Conservation (phyloP, 306 rosid genomes). For the Corylus heterophylla region DNA sequence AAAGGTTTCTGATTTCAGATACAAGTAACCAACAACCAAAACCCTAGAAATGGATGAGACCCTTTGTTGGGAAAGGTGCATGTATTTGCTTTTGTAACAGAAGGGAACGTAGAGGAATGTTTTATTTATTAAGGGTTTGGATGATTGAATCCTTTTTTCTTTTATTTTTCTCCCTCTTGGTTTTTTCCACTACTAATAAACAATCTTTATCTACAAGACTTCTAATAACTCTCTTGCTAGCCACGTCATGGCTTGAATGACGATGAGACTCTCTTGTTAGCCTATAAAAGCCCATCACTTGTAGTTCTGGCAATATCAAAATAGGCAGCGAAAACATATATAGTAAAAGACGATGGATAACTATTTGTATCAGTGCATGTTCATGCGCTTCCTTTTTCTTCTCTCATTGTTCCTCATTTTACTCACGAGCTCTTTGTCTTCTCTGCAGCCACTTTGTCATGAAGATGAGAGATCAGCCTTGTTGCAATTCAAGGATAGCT, state of each 20-base stretch:
- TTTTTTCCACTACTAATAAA: background rate
- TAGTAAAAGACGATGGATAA: too few relatives aligned
- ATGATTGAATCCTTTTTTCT: background rate
- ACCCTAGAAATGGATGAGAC: conserved; percentile 16
- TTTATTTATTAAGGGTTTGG: background rate
- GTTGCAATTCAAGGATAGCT: too few relatives aligned
- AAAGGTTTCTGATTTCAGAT: background rate
- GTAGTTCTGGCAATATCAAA: too few relatives aligned
- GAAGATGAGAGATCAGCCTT: too few relatives aligned
- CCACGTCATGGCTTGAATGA: too few relatives aligned
- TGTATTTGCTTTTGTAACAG: background rate
- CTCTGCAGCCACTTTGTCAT: background rate
- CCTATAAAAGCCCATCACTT: too few relatives aligned
- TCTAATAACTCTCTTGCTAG: too few relatives aligned
- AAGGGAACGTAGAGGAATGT: background rate
- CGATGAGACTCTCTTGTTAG: too few relatives aligned
- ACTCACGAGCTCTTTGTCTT: background rate
- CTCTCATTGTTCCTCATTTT: background rate
- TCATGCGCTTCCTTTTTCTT: background rate
- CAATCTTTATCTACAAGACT: background rate
- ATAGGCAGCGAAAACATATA: too few relatives aligned
- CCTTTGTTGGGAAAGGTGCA: conserved; percentile 19
- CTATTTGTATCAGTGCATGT: too few relatives aligned
- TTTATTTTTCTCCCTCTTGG: background rate
- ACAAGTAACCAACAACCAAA: background rate